Conservation (phyloP, 208 protist species). For the Trypanosoma platydactyli region DNA sequence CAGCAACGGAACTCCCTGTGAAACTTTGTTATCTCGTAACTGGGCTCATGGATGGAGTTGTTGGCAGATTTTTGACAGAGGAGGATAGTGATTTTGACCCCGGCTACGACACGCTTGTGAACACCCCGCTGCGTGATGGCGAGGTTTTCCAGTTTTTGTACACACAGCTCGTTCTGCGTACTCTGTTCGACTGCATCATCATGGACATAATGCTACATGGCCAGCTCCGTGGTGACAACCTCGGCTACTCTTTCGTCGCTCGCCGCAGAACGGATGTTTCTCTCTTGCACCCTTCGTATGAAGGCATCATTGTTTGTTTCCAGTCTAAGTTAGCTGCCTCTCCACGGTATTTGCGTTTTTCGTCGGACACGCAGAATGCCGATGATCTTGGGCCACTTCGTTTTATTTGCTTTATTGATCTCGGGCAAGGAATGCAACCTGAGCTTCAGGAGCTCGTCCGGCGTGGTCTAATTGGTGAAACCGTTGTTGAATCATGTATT, state of each 20-base stretch:
- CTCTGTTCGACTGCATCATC: slow-evolving; percentile 76
- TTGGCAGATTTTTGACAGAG: slow-evolving; percentile 79
- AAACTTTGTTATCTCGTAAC: slow-evolving; percentile 82
- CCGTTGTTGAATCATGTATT: slow-evolving; percentile 75
- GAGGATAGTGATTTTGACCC: slow-evolving; percentile 82
- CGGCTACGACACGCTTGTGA: slow-evolving; percentile 76
- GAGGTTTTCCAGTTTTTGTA: slow-evolving; percentile 89
- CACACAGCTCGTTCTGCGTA: slow-evolving; percentile 60
- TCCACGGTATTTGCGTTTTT: slow-evolving; percentile 71
- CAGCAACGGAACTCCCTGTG: neutral
- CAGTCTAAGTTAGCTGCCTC: slow-evolving; percentile 37
- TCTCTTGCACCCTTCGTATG: slow-evolving; percentile 33
- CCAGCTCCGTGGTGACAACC: slow-evolving; percentile 86
- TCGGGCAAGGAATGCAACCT: slow-evolving; percentile 83
- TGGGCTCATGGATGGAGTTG: slow-evolving; percentile 81
- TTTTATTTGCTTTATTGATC: slow-evolving; percentile 82
- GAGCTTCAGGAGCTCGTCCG: slow-evolving; percentile 45
- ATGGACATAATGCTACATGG: slow-evolving; percentile 86
- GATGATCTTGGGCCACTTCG: slow-evolving; percentile 29
- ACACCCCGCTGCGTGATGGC: slow-evolving; percentile 58
- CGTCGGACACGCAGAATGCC: slow-evolving; percentile 14
- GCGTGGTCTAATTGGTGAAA: slow-evolving; percentile 68
- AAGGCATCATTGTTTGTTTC: slow-evolving; percentile 65
- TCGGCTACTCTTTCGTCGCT: slow-evolving; percentile 56
- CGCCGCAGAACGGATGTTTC: slow-evolving; percentile 10